phyloP scores from a whole-genome alignment of 169 alveolate species.

The Plasmodium relictum region DNA sequence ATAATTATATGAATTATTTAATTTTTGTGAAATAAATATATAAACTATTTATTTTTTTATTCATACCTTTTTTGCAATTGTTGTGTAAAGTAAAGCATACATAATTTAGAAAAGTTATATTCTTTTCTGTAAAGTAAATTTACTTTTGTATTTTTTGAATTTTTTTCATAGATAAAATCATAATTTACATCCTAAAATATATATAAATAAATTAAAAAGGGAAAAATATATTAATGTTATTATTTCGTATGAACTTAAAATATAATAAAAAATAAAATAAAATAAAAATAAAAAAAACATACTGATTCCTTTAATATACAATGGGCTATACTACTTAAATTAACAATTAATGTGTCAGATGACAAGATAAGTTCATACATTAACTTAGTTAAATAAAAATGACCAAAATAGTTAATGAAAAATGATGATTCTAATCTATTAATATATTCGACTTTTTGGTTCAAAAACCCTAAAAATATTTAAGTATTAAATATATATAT shows the following conservation, averaged over 20 bases:
- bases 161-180: slow-evolving; percentile 33
- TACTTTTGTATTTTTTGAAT: background rate
- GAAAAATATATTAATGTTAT: too few species aligned
- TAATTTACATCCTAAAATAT: slow-evolving; percentile 37
- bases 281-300: slow-evolving; percentile 2
- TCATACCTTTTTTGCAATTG: slow-evolving; percentile 62
- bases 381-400: slow-evolving; percentile 50
- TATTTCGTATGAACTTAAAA: too few species aligned
- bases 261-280: slow-evolving; percentile 6
- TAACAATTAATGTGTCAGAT: slow-evolving; percentile 45
- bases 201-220: too few species aligned
- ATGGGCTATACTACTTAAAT: slow-evolving; percentile 67
- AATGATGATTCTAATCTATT: slow-evolving; percentile 41
- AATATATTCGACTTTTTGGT: slow-evolving; percentile 29
- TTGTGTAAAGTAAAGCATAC: slow-evolving; percentile 65
- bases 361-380: slow-evolving; percentile 32
- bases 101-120: slow-evolving; percentile 60
- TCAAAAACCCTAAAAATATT: slow-evolving; percentile 36
- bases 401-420: slow-evolving; percentile 70
- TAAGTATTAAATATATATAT: background rate
- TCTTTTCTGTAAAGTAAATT: slow-evolving; percentile 58
- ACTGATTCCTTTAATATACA: slow-evolving; percentile 33
- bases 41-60: background rate
- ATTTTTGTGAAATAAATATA: background rate
- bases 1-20: background rate